phyloP scores from a whole-genome alignment of 169 alveolate genomes.

The Perkinsus olseni region DNA sequence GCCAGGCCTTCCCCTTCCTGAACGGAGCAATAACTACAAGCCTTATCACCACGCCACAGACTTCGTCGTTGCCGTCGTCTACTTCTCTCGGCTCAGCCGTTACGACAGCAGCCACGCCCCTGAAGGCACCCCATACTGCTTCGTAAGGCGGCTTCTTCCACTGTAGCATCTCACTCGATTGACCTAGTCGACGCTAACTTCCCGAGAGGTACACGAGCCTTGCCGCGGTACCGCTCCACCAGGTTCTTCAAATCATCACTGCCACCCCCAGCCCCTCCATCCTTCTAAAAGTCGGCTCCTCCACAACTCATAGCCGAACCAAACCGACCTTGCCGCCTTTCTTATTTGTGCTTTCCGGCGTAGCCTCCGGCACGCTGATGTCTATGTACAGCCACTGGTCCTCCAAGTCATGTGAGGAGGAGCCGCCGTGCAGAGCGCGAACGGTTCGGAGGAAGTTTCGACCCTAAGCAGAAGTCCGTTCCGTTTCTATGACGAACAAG shows the following conservation, averaged over 20 bases:
- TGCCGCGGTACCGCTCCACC: background rate
- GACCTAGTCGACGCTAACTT: background rate
- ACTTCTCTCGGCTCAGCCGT: background rate
- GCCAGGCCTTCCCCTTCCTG: background rate
- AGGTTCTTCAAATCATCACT: background rate
- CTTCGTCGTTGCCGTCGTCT: background rate
- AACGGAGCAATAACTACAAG: background rate
- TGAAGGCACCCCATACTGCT: background rate
- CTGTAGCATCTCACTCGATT: background rate
- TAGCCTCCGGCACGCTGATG: background rate
- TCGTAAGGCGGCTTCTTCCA: background rate
- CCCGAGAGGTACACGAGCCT: background rate
- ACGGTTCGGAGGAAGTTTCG: background rate
- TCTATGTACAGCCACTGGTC: background rate
- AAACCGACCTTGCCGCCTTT: background rate
- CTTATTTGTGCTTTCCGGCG: background rate
- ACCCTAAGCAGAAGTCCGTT: background rate
- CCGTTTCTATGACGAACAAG: too few species aligned
- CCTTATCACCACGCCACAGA: background rate
- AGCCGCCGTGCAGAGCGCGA: background rate
- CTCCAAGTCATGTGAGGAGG: background rate
- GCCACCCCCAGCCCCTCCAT: background rate
- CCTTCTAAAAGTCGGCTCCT: background rate
- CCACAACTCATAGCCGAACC: background rate
- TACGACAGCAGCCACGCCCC: background rate